Evolutionary conservation across 1,284 basidiomycete species (phyloP).

Genomic region (Entoloma clypeatum): DNA sequence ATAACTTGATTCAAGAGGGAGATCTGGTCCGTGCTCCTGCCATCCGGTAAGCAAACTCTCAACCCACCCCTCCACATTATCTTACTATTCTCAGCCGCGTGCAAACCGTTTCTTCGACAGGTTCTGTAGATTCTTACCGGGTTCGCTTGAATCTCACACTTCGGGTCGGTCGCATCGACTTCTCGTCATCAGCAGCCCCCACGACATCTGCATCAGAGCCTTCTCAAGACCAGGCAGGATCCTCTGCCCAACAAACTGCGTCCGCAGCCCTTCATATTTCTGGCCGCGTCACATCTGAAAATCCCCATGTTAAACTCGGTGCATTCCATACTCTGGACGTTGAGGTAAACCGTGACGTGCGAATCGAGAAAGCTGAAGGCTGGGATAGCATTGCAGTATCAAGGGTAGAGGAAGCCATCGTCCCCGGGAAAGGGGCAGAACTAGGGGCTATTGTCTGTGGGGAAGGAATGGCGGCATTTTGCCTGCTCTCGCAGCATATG

Average conservation of each 20-base stretch:
- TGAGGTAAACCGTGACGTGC: conserved; percentile 88
- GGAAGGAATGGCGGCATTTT: conserved; percentile 93
- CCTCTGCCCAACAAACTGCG: conserved; percentile 37
- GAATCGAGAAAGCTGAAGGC: conserved; percentile 81
- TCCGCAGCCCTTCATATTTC: conserved; percentile 81
- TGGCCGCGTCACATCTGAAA: conserved; percentile 88
- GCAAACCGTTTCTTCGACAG: conserved; percentile 83
- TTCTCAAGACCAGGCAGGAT: conserved; percentile 37
- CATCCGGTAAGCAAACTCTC: conserved; percentile 54
- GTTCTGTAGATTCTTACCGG: conserved; percentile 90
- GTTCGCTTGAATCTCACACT: conserved; percentile 86
- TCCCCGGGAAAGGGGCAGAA: conserved; percentile 93
- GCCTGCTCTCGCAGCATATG: conserved; percentile 95
- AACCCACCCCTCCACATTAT: conserved; percentile 1
- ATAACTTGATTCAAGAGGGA: conserved; percentile 91
- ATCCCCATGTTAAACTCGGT: conserved; percentile 88
- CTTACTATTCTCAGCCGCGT: conserved; percentile 45
- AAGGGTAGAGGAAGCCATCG: conserved; percentile 82
- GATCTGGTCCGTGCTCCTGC: conserved; percentile 90
- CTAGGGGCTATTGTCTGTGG: conserved; percentile 96
- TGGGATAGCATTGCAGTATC: conserved; percentile 92
- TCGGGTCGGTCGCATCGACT: conserved; percentile 66
- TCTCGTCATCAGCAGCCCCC: conserved; percentile 60
- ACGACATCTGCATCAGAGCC: conserved; percentile 46
- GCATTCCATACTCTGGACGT: conserved; percentile 96